Conservation (phyloP, 176 grass and related monocot species). For the Oryza australiensis region DNA sequence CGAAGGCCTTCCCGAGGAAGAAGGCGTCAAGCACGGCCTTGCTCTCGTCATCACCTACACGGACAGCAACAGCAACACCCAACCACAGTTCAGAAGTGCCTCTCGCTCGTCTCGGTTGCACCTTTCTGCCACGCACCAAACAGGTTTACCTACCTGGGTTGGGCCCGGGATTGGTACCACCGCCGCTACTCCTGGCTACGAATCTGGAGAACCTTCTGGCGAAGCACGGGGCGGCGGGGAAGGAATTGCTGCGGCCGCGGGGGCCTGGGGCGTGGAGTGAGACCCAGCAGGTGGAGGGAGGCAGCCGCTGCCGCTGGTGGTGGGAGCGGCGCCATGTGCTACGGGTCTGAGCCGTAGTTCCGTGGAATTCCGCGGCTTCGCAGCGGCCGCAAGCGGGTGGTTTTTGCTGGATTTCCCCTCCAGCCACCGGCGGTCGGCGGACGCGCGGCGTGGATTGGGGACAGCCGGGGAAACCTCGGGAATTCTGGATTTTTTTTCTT, state of each 20-base stretch:
- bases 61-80: not conserved
- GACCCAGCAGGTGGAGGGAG: constrained; percentile 4
- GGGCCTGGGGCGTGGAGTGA: not conserved
- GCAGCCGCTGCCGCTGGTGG: constrained; percentile 4
- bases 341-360: not conserved
- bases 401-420: not conserved
- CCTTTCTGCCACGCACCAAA: not conserved
- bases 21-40: constrained; percentile 88
- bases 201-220: not conserved
- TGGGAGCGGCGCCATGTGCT: constrained; percentile 21
- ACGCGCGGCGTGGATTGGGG: not conserved
- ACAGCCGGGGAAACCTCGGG: not conserved
- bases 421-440: constrained; percentile 36
- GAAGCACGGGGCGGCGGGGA: not conserved
- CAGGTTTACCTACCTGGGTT: constrained; percentile 46
- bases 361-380: not conserved
- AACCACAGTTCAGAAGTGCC: not conserved
- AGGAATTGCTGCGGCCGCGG: not conserved
- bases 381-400: not conserved
- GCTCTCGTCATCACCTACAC: constrained; percentile 69
- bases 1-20: constrained; percentile 93
- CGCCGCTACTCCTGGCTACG: constrained; percentile 15
- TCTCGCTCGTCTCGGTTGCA: not conserved
- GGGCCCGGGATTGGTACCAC: constrained; percentile 28
- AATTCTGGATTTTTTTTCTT: not conserved